These are phyloP conservation scores for Trichocladium antarcticum DNA, from an alignment of 495 filamentous ascomycete genomes.

Conservation along the genomic window DNA sequence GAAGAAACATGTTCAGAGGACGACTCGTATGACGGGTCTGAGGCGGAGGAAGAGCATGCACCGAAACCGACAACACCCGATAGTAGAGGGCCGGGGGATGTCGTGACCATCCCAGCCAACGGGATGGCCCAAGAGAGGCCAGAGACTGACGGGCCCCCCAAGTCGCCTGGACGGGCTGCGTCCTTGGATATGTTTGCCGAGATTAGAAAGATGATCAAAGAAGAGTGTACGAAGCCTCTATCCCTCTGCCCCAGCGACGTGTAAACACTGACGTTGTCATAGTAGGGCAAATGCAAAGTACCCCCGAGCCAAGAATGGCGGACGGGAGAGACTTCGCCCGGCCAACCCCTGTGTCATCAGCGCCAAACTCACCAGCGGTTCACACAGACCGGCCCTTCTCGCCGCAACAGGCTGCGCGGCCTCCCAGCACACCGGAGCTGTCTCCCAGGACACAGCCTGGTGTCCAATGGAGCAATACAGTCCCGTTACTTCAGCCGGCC, in stretches of 20 bases:
- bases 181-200: conserved; percentile 9
- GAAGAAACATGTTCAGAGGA: background rate
- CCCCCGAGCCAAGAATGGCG: background rate
- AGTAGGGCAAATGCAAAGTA: conserved; percentile 13
- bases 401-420: background rate
- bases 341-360: background rate
- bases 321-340: background rate
- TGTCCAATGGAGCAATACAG: background rate
- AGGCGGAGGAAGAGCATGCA: background rate
- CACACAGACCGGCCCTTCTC: background rate
- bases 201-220: conserved; percentile 19
- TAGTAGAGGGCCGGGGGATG: background rate
- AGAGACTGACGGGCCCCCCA: background rate
- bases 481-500: background rate
- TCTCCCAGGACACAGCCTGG: background rate
- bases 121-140: background rate
- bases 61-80: background rate
- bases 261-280: conserved; percentile 2
- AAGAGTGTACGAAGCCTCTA: conserved; percentile 6
- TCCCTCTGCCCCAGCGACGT: background rate
- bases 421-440: background rate
- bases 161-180: background rate
- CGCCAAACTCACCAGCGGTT: background rate
- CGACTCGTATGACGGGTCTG: conserved; percentile 3
- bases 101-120: background rate